A percentile compares a stretch with the other conserved stretches of the same genome.
phyloP scores from a whole-genome alignment of 202 grass and related monocot species.

The Bolboschoenoplectus hybrid region DNA sequence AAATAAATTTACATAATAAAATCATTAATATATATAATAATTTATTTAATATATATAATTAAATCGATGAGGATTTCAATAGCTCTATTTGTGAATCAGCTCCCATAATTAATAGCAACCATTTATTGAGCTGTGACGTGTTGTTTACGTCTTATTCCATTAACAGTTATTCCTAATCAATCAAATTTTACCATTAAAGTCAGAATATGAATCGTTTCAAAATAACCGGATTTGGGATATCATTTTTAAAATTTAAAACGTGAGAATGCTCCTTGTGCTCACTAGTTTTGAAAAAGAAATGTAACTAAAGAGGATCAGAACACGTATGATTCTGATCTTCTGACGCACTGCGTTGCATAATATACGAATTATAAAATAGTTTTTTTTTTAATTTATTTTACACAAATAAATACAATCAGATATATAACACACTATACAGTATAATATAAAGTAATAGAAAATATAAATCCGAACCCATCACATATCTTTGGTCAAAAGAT shows the following conservation, averaged over 20 bases:
- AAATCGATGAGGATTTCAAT: too few species aligned
- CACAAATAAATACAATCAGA: neutral
- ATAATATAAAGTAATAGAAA: too few species aligned
- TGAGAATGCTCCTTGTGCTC: neutral
- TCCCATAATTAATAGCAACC: too few species aligned
- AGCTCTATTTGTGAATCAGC: too few species aligned
- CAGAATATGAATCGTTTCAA: neutral
- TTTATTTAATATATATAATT: too few species aligned
- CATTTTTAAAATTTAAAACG: neutral
- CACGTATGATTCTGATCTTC: too few species aligned
- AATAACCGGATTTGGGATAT: neutral
- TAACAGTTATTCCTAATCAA: neutral
- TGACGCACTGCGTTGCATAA: too few species aligned
- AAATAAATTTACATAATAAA: too few species aligned
- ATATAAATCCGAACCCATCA: neutral
- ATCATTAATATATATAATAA: too few species aligned
- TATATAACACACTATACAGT: too few species aligned
- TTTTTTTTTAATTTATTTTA: too few species aligned
- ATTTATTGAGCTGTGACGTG: neutral
- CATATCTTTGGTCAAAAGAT: slow-evolving; percentile 21
- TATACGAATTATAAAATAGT: too few species aligned
- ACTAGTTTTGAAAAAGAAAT: neutral
- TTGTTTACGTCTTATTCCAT: neutral
- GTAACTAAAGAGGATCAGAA: neutral
- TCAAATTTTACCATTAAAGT: neutral